Conservation (phyloP, 306 rosid species). For the Prunus mongolica region DNA sequence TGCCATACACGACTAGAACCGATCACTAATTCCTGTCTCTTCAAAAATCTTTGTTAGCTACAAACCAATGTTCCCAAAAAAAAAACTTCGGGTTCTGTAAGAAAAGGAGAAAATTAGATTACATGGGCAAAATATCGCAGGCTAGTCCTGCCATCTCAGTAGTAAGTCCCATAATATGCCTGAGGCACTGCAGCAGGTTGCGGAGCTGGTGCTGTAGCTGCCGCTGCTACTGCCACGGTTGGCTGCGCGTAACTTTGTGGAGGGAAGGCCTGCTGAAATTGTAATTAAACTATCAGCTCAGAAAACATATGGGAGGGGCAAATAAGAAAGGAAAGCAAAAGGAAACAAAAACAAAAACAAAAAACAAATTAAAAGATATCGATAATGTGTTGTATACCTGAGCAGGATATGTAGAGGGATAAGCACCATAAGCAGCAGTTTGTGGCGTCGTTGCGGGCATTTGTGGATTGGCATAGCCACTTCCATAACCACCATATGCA, state of each 20-base stretch:
- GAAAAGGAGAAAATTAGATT: constrained; percentile 4
- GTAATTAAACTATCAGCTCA: neutral
- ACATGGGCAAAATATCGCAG: constrained; percentile 30
- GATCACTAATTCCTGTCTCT: constrained; percentile 3
- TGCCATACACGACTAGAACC: constrained; percentile 2
- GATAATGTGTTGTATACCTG: constrained; percentile 47
- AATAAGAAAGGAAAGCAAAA: neutral
- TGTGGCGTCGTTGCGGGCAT: constrained; percentile 60
- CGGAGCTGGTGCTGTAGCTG: constrained; percentile 44
- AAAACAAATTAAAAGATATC: no score
- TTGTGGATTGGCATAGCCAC: constrained; percentile 58
- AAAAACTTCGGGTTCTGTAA: neutral
- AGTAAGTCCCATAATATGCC: constrained; percentile 81
- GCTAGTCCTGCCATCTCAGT: constrained; percentile 30
- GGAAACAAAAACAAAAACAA: neutral
- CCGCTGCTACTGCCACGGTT: constrained; percentile 36
- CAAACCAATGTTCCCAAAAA: constrained; percentile 8
- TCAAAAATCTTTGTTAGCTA: constrained; percentile 13
- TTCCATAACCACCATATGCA: constrained; percentile 74
- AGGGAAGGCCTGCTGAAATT: constrained; percentile 55
- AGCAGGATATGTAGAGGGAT: constrained; percentile 80
- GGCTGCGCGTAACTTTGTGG: constrained; percentile 76
- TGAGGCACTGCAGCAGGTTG: constrained; percentile 82
- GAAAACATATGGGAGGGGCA: neutral
- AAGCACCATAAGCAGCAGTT: constrained; percentile 66